Base-by-base conservation (phyloP, 768 basidiomycete genomes). In the Trametes cubensis region DNA sequence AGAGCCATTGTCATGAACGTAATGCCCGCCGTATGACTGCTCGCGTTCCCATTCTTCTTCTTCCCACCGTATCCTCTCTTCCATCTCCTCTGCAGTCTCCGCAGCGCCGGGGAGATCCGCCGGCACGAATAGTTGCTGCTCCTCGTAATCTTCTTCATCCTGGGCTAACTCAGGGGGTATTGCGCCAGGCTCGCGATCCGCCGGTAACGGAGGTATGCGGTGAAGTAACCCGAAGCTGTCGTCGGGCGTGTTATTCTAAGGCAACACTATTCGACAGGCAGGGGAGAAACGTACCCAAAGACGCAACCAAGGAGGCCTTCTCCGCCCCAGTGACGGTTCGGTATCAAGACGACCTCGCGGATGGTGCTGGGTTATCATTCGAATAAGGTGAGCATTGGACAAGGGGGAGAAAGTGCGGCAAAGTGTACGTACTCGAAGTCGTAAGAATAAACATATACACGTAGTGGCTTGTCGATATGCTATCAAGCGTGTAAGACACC, bases 301-400 rank as follows among this genome's bases (percentile, higher is more conserved):
- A 98, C 90, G 69, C 95, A 98, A 44, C 96, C 96, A 14, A 98
- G 79, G 26, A 98, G 80, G 0, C 96, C 95, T 72, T 95, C 95
- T 6, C 96, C 96, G 47, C 96, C 96, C 95, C 96, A 98, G 67
- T 96, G 92, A 50, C 95, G 83, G 74, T 98, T 98, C 11, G 97
- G 96, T 53, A 98, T 93, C 21, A 98, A 76, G 34, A 98, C 92
- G 17, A 96, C 94, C 71, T 98, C 95, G 65, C 95, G 82, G 49
- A 96, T 82, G 44, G 94, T 91, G 73, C 95, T 97, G 67, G 25
- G 52, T 30, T 39, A 53, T 44, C 28, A n/a, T 25, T 56, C 55
- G 34, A 41, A 51, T 28, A 41, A 38, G 25, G 57, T 53, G 54
- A 66, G 49, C 28, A 47, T 48, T 46, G 51, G 34, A 47, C 20